Evolutionary conservation across 2,329 filamentous ascomycete species (phyloP).

Genomic region (Cercospora berteroae): DNA sequence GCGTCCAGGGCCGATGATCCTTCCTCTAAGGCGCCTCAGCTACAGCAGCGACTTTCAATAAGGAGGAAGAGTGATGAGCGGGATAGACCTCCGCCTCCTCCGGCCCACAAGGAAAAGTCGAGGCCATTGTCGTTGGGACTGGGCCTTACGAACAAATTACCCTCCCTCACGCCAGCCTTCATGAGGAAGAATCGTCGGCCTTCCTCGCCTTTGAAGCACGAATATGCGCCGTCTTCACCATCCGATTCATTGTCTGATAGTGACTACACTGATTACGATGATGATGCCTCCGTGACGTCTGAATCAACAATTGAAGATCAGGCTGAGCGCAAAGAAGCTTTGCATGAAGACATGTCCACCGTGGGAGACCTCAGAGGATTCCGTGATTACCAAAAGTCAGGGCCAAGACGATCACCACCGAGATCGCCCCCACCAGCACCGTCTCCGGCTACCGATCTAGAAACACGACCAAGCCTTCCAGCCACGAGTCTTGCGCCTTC

Average conservation of each 20-base stretch:
- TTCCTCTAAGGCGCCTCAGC: slow-evolving; percentile 37
- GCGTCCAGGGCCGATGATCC: slow-evolving; percentile 23
- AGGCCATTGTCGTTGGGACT: slow-evolving; percentile 30
- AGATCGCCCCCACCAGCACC: slow-evolving; percentile 24
- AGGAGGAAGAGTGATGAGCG: slow-evolving; percentile 21
- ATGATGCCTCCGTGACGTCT: slow-evolving; percentile 49
- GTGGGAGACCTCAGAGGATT: slow-evolving; percentile 39
- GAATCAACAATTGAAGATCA: slow-evolving; percentile 59
- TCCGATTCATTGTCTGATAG: slow-evolving; percentile 61
- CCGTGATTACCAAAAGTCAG: slow-evolving; percentile 33
- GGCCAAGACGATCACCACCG: slow-evolving; percentile 32
- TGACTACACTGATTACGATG: slow-evolving; percentile 52
- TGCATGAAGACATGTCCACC: slow-evolving; percentile 28
- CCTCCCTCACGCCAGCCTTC: slow-evolving; percentile 39
- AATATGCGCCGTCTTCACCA: slow-evolving; percentile 83
- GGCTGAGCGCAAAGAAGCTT: slow-evolving; percentile 32
- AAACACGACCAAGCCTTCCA: slow-evolving; percentile 16
- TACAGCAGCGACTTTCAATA: slow-evolving; percentile 34
- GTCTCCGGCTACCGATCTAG: slow-evolving; percentile 22
- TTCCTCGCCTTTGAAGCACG: slow-evolving; percentile 93
- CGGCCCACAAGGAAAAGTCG: slow-evolving; percentile 20
- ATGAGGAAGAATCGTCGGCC: slow-evolving; percentile 61
- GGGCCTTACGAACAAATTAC: slow-evolving; percentile 29
- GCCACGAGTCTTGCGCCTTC: slow-evolving; percentile 62
- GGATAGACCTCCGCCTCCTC: slow-evolving; percentile 36